Base-by-base conservation (phyloP, 805 yeast species). In the Candida boleticola region DNA sequence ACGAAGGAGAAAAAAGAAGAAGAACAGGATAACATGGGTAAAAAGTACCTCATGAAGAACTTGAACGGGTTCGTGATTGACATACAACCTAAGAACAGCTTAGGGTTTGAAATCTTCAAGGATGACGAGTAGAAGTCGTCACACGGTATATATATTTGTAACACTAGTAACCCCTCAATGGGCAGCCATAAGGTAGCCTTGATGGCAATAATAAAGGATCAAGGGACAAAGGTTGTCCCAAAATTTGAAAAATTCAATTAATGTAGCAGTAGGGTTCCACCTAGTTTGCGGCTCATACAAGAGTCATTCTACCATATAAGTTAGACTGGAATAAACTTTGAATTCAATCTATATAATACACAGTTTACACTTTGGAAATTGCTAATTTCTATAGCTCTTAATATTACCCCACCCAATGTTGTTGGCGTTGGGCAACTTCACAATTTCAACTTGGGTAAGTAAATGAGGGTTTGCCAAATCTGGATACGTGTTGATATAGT, bases 351-450 rank as follows among this genome's bases (percentile, higher is more conserved):
- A n/a, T n/a, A n/a, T n/a, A n/a, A n/a, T n/a, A n/a, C n/a, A n/a
- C n/a, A n/a, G n/a, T n/a, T n/a, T n/a, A n/a, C n/a, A n/a, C n/a
- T n/a, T n/a, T n/a, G n/a, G n/a, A n/a, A n/a, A 17, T 14, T 11
- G 27, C 21, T 31, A 31, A 7, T 17, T 18, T 17, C 47, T 49
- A 50, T 59, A 70, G 50, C 66, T 67, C 40, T 61, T 55, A 36
- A 70, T 49, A 44, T 70, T 70, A 42, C 68, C 75, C 76, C 76
- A 70, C 3, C 67, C 76, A 32, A 70, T 41, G 11, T 65, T 52
- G 44, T 70, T 70, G 29, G 71, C 64, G 49, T 70, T 70, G 2
- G 76, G 76, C 31, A 70, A 57, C 51, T 67, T 68, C 14, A 70
- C 51, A 11, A 70, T 56, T 44, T 70, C 76, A 26, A 68, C 51